phyloP scores from a whole-genome alignment of 805 yeast genomes.

The Ogataea philodendri region DNA sequence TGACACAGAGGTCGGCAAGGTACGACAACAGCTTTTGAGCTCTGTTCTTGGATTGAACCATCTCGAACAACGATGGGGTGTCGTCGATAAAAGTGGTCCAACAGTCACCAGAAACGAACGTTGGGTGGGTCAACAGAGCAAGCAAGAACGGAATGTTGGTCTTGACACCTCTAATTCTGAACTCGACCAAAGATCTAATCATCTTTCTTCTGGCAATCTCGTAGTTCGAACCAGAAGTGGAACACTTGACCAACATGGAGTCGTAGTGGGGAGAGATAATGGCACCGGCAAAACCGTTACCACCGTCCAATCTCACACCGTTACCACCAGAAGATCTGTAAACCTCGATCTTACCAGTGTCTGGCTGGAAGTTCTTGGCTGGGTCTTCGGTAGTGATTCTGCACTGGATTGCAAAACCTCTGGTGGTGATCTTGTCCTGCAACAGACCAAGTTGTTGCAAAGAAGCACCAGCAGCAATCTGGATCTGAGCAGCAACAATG shows the following conservation, averaged over 20 bases:
- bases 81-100: conserved; percentile 99
- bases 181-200: conserved; percentile 95
- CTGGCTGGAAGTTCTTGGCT: conserved; percentile 94
- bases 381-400: conserved; percentile 99
- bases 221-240: conserved; percentile 94
- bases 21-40: conserved; percentile 91
- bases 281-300: conserved; percentile 97
- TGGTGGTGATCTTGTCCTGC: conserved; percentile 91
- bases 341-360: conserved; percentile 96
- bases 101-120: conserved; percentile 81
- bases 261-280: conserved; percentile 96
- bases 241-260: conserved; percentile 96
- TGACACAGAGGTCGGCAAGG: conserved; percentile 90
- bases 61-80: conserved; percentile 91
- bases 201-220: conserved; percentile 97
- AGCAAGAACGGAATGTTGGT: conserved; percentile 96
- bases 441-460: conserved; percentile 85
- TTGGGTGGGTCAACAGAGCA: conserved; percentile 85
- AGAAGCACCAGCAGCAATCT: conserved; percentile 97
- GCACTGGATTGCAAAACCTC: conserved; percentile 98
- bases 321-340: conserved; percentile 99
- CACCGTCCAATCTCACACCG: conserved; percentile 98
- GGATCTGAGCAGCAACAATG: conserved; percentile 96
- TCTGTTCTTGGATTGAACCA: conserved; percentile 93
- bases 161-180: conserved; percentile 98